Evolutionary conservation across 352 stramenopile genomes (phyloP), one percentile per base, ranked within the genome.

Genomic region (Elongisporangium prolatum): DNA sequence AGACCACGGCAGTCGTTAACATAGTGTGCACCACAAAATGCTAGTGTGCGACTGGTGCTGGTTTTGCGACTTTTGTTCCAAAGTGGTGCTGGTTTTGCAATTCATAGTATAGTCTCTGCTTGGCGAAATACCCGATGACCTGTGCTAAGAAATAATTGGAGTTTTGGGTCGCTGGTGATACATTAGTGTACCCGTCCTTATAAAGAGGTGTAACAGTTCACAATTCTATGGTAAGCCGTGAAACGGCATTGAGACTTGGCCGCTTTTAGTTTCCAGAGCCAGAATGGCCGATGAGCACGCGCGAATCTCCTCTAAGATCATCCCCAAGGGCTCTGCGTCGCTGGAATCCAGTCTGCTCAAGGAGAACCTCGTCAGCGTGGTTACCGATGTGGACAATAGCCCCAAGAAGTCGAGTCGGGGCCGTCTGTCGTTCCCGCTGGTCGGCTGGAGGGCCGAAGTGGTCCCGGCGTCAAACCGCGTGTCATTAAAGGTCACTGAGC

Each of bases 381-480:
- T 44, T 3, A 44, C 11, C 10, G 34, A 44, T 13, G 34, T 44
- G 34, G 34, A 44, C 9, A 44, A 44, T 44, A 13, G 34, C 10
- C 34, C 34, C 34, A 44, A 44, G 25, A 61, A 61, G 28, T 44
- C 38, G 34, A 61, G 56, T 44, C 48, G 50, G 4, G 56, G 56
- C 40, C 57, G 57, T 0, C 7, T 63, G 6, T 54, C 57, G 18
- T 52, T 63, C 38, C 10, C 22, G 20, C 8, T 58, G 11, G 34
- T 44, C 34, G 34, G 34, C 14, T 44, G 52, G 48, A 73, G 63
- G 9, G 58, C 67, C 2, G 76, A 84, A 34, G 65, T 86, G 16
- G 71, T 86, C 3, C 76, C 76, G 9, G 74, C 76, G 13, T 75
- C 72, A 0, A 86, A 86, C 44, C 74, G 76, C 44, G 64, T 86